Evolutionary conservation across 176 grass and related monocot species (phyloP).

Genomic region (Sorghum bicolor): Sorghum_bicolor_NCBIv3 NC_012878.2:3634501-3635000

Average conservation of each 20-base stretch:
- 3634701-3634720: not conserved
- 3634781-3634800: not conserved
- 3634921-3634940: not conserved
- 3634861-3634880: not conserved
- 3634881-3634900: not conserved
- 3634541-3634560: slow-evolving; percentile 84
- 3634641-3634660: not conserved
- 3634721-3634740: not conserved
- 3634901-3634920: not conserved
- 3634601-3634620: slow-evolving; percentile 9
- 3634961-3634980: slow-evolving; percentile 86
- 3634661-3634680: not conserved
- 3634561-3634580: slow-evolving; percentile 69
- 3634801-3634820: not conserved
- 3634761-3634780: not conserved
- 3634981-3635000: slow-evolving; percentile 87
- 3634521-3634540: slow-evolving; percentile 95
- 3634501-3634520: slow-evolving; percentile 97
- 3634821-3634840: not conserved
- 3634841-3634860: not conserved
- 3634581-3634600: slow-evolving; percentile 97
- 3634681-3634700: not conserved
- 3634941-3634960: slow-evolving; percentile 23
- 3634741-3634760: slow-evolving; percentile 4
- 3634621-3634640: not conserved